Conservation (phyloP, 139 green algal species). For the Tetradesmus lagerheimii region DNA sequence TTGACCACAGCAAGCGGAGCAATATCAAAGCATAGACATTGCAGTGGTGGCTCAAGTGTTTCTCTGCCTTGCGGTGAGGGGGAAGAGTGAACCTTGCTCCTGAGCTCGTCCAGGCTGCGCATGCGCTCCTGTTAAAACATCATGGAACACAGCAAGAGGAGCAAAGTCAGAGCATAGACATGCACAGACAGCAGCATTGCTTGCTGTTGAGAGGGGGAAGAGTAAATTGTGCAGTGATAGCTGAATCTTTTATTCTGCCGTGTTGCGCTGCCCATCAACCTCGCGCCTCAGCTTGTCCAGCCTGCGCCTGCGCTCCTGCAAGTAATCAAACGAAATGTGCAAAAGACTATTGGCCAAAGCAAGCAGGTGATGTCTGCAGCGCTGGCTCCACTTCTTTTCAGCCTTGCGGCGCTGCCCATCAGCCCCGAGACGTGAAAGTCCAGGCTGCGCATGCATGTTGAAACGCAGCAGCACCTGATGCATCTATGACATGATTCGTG, state of each 20-base stretch:
- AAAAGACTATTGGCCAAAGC: not conserved
- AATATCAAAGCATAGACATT: not conserved
- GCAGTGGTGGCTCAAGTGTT: too few species aligned
- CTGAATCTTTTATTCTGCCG: slow-evolving; percentile 40
- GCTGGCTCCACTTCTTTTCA: slow-evolving; percentile 73
- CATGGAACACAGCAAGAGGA: slow-evolving; percentile 34
- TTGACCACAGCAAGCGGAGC: slow-evolving; percentile 5
- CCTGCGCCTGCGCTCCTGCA: slow-evolving; percentile 76
- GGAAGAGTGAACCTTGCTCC: slow-evolving; percentile 81
- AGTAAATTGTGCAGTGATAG: too few species aligned
- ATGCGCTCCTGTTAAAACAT: slow-evolving; percentile 70
- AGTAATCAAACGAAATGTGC: not conserved
- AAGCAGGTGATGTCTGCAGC: slow-evolving; percentile 57
- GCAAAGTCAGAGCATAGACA: not conserved
- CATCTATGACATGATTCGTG: too few species aligned
- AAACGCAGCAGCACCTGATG: too few species aligned
- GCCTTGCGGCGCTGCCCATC: slow-evolving; percentile 71
- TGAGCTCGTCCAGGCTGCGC: slow-evolving; percentile 76
- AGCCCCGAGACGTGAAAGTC: slow-evolving; percentile 74
- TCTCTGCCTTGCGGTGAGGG: too few species aligned
- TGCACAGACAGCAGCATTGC: not conserved
- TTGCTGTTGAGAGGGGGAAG: too few species aligned
- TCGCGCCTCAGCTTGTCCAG: slow-evolving; percentile 78
- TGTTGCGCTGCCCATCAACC: slow-evolving; percentile 77
- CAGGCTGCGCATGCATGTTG: slow-evolving; percentile 81